Evolutionary conservation across 495 filamentous ascomycete genomes (phyloP).

Genomic region (Cryomyces antarcticus): DNA sequence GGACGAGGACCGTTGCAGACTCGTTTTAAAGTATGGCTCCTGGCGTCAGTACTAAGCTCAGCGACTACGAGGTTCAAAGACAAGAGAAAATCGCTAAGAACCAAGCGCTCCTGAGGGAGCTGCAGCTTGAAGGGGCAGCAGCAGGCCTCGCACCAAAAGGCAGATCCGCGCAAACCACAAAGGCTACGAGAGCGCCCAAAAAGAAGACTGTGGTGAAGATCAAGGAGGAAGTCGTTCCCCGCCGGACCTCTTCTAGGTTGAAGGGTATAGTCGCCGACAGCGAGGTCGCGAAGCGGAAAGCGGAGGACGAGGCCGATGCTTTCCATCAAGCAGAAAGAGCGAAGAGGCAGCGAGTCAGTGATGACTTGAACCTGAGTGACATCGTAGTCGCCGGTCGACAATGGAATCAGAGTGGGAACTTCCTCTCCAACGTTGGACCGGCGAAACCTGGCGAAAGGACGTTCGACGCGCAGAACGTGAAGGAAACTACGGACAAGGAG

Average conservation of each 20-base stretch:
- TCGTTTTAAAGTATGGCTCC: constrained; percentile 7
- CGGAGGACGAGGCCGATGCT: constrained; percentile 47
- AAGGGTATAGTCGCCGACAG: constrained; percentile 47
- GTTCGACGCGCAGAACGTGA: constrained; percentile 62
- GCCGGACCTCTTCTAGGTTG: constrained; percentile 45
- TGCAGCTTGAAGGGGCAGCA: constrained; percentile 29
- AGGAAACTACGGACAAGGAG: constrained; percentile 58
- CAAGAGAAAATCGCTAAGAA: constrained; percentile 58
- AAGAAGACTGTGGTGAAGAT: constrained; percentile 29
- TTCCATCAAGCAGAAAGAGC: constrained; percentile 38
- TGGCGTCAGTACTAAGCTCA: constrained; percentile 21
- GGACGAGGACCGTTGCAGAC: not conserved
- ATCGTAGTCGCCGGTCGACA: constrained; percentile 58
- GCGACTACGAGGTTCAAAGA: constrained; percentile 49
- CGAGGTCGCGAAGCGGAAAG: constrained; percentile 59
- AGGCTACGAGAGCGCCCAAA: constrained; percentile 19
- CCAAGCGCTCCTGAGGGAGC: constrained; percentile 36
- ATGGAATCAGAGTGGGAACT: constrained; percentile 30
- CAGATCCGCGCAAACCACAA: constrained; percentile 5
- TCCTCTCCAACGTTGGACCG: constrained; percentile 35
- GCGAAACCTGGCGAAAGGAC: constrained; percentile 63
- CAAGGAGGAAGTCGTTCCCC: constrained; percentile 27
- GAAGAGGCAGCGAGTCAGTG: constrained; percentile 53
- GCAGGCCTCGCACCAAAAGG: constrained; percentile 30
- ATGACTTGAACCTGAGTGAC: constrained; percentile 50